Base-by-base conservation (phyloP, 441 rosid species). In the Flueggea neowawraea region DNA sequence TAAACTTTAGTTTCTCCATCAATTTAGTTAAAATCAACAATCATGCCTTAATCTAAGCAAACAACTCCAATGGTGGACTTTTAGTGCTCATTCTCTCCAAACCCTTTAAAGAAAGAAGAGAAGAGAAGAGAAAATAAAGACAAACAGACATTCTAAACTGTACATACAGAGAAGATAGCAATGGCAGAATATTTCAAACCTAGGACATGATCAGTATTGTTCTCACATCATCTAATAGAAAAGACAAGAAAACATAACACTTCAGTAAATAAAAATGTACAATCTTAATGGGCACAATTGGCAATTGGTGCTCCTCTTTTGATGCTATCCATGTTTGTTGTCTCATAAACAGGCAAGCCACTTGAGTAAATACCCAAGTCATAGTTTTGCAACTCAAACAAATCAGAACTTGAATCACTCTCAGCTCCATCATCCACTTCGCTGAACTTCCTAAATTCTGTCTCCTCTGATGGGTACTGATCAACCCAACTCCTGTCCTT, bases 371-470 rank as follows among this genome's bases (percentile, higher is more conserved):
- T 76, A 31, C 78, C 84, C 68, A 90, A 69, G 71, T 93, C 91
- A 67, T 85, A 88, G 71, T 79, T 93, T 44, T 84, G 87, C 74
- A 93, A 65, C 78, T 94, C 99, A 57, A 94, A 94, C 69, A 94
- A 84, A 81, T 94, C 99, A 60, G 99, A 94, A 73, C 99, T 94
- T 43, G 97, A 87, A 82, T 94, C 99, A 72, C 90, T 94, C 45
- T 87, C 95, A 55, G 79, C 82, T 39, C 90, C 96, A 49, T 81
- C 90, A 62, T 88, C 92, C 7, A 63, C 64, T 50, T 78, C 84
- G 15, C 44, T 61, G 49, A 69, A 70, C 60, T 69, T 78, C 50
- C 51, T 61, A 58, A 53, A 47, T 58, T 67, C 82, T 15, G 68
- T 72, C 36, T 65, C 68, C 49, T 76, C 75, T 14, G 71, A 58